A percentile compares a stretch with the other conserved stretches of the same genome.
These are phyloP conservation scores for Pythium myriotylum DNA, from an alignment of 352 stramenopile species.

Conservation along the genomic window DNA sequence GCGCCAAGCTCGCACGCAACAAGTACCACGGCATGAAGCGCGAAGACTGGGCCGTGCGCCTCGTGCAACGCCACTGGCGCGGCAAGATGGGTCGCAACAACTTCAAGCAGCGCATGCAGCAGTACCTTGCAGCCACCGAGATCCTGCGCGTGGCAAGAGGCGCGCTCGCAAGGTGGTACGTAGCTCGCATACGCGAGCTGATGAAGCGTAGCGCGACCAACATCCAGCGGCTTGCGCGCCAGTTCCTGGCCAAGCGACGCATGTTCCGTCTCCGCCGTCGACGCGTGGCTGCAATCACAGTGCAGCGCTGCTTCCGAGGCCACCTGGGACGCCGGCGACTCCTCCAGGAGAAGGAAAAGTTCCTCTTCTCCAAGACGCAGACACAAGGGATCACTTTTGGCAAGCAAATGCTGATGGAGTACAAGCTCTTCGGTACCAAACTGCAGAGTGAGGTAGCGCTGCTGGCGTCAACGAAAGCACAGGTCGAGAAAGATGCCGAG, in stretches of 20 bases:
- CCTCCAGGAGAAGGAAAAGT: conserved; percentile 90
- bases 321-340: conserved; percentile 82
- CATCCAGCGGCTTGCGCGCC: conserved; percentile 85
- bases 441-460: conserved; percentile 94
- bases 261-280: conserved; percentile 51
- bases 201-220: conserved; percentile 58
- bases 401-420: conserved; percentile 95
- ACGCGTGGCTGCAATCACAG: conserved; percentile 62
- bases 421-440: conserved; percentile 94
- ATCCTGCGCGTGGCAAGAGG: conserved; percentile 90
- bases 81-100: conserved; percentile 87
- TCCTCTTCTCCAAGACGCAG: conserved; percentile 94
- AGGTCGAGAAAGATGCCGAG: conserved; percentile 89
- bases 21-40: conserved; percentile 79
- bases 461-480: conserved; percentile 88
- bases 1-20: conserved; percentile 78
- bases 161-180: conserved; percentile 58
- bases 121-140: conserved; percentile 79
- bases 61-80: conserved; percentile 92
- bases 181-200: conserved; percentile 50
- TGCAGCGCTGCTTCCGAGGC: conserved; percentile 92
- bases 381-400: conserved; percentile 94
- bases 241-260: conserved; percentile 52
- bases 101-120: conserved; percentile 70
- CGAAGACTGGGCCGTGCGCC: conserved; percentile 88